Evolutionary conservation across 495 filamentous ascomycete species (phyloP).

Genomic region (Astrothelium macrocarpum): DNA sequence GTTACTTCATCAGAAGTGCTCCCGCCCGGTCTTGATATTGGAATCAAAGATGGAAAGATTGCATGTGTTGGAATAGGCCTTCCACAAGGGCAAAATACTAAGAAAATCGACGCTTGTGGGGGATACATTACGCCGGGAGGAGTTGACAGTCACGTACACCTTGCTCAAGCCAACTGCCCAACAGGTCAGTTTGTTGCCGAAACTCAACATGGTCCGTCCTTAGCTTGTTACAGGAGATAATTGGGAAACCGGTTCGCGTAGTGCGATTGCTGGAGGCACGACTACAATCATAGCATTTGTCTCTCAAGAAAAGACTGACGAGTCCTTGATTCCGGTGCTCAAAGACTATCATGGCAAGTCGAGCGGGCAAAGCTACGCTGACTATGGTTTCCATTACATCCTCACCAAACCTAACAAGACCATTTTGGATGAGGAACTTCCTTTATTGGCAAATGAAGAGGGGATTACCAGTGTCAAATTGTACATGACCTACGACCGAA

Average conservation of each 20-base stretch:
- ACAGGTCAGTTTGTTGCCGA: constrained; percentile 13
- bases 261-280: constrained; percentile 50
- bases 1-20: constrained; percentile 19
- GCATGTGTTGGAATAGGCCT: constrained; percentile 33
- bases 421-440: constrained; percentile 25
- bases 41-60: constrained; percentile 45
- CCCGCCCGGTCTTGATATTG: constrained; percentile 36
- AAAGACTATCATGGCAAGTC: constrained; percentile 41
- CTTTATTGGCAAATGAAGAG: constrained; percentile 24
- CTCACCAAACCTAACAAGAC: constrained; percentile 45
- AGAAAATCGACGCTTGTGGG: constrained; percentile 41
- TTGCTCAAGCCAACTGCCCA: constrained; percentile 37
- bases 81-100: constrained; percentile 21
- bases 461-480: constrained; percentile 51
- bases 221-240: constrained; percentile 29
- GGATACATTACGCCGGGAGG: constrained; percentile 39
- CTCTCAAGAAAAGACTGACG: constrained; percentile 41
- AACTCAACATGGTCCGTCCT: background rate
- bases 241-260: constrained; percentile 46
- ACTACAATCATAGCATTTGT: constrained; percentile 54
- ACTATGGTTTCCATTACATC: constrained; percentile 54
- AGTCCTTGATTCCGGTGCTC: constrained; percentile 41
- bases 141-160: constrained; percentile 40
- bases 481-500: constrained; percentile 55
- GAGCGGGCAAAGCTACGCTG: constrained; percentile 41